Percentiles rank a stretch among this genome's conserved stretches.
Evolutionary conservation across 2,329 filamentous ascomycete genomes (phyloP).

Genomic region (Phialophora chinensis): DNA sequence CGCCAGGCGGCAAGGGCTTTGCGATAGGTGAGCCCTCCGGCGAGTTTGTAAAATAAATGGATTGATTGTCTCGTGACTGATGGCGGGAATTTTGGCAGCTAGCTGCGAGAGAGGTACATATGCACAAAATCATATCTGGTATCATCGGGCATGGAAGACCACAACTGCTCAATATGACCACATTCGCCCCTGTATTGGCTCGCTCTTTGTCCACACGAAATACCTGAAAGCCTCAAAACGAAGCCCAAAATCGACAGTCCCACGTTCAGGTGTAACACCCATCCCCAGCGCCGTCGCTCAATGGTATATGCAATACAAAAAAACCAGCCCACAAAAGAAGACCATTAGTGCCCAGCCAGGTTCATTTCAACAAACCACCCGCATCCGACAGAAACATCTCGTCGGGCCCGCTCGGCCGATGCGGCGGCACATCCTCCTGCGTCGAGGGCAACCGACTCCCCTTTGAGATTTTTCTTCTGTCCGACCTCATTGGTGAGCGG

Average conservation of each 20-base stretch:
- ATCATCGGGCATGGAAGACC: background rate
- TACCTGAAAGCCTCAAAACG: background rate
- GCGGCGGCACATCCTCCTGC: constrained; percentile 43
- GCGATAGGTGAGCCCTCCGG: background rate
- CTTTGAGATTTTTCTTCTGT: constrained; percentile 25
- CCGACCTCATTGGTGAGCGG: constrained; percentile 27
- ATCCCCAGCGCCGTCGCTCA: constrained; percentile 37
- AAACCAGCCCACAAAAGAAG: constrained; percentile 4
- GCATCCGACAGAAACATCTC: constrained; percentile 46
- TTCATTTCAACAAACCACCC: constrained; percentile 39
- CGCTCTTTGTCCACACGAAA: background rate
- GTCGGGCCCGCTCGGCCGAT: constrained; percentile 56
- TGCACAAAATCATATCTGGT: background rate
- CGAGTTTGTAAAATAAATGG: background rate
- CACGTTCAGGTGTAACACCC: background rate
- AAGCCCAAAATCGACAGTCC: background rate
- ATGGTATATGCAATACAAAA: constrained; percentile 23
- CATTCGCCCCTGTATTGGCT: background rate
- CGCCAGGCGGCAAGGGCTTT: background rate
- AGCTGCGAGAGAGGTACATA: background rate
- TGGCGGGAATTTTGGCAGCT: background rate
- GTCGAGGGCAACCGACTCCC: constrained; percentile 37
- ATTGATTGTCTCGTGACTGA: background rate
- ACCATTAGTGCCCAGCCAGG: background rate
- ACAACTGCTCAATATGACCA: background rate